Conservation (phyloP, 805 yeast species). For the Cyberlindnera bimundalis region DNA sequence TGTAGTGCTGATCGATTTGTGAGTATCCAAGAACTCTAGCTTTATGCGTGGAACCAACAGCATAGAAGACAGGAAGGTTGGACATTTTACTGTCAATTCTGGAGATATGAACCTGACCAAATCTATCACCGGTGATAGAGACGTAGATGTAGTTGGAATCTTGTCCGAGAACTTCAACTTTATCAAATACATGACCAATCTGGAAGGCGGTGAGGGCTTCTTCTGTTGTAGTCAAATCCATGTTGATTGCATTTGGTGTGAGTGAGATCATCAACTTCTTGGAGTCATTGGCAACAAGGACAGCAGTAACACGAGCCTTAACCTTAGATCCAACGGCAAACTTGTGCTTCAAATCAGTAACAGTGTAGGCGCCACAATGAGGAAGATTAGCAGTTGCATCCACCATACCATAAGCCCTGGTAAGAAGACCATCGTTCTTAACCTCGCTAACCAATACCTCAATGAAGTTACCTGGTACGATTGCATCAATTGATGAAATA, state of each 20-base stretch:
- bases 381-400: conserved; percentile 68
- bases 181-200: conserved; percentile 62
- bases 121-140: conserved; percentile 48
- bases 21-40: conserved; percentile 80
- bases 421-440: conserved; percentile 58
- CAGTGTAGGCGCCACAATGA: conserved; percentile 50
- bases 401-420: conserved; percentile 70
- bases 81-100: conserved; percentile 49
- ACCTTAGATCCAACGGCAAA: conserved; percentile 65
- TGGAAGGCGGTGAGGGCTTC: conserved; percentile 61
- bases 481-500: conserved; percentile 71
- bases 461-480: conserved; percentile 81
- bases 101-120: conserved; percentile 80
- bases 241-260: conserved; percentile 48
- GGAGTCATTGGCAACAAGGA: conserved; percentile 46
- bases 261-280: conserved; percentile 64
- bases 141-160: conserved; percentile 57
- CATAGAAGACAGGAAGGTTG: conserved; percentile 43
- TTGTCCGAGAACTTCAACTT: conserved; percentile 55
- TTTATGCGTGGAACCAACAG: conserved; percentile 59
- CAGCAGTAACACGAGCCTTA: conserved; percentile 68
- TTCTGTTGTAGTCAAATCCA: conserved; percentile 17
- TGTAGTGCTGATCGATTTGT: conserved; percentile 58
- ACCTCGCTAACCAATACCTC: conserved; percentile 67
- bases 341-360: conserved; percentile 52